Evolutionary conservation across 2,329 filamentous ascomycete species (phyloP).

Genomic region (Aschersonia sp.): DNA sequence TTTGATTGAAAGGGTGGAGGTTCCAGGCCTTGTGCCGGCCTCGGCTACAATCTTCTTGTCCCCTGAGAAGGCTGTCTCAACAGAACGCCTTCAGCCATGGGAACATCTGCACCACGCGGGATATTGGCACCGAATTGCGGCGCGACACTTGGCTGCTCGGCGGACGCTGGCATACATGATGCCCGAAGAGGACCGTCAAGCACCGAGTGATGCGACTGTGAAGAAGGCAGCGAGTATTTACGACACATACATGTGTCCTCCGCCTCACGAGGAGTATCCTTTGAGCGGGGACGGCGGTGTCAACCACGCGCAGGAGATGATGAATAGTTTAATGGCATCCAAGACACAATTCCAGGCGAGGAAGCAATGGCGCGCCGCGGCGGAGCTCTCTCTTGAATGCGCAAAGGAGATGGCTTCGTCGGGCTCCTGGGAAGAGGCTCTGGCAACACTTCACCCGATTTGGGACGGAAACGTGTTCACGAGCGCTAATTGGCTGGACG

Average conservation of each 20-base stretch:
- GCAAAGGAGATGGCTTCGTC: constrained; percentile 38
- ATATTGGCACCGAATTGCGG: constrained; percentile 51
- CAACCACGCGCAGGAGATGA: constrained; percentile 40
- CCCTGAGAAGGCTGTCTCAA: constrained; percentile 43
- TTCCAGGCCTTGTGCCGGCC: constrained; percentile 32
- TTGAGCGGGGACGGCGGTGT: constrained; percentile 30
- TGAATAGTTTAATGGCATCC: constrained; percentile 36
- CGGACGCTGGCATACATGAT: constrained; percentile 39
- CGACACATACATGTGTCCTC: constrained; percentile 53
- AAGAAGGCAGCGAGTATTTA: constrained; percentile 35
- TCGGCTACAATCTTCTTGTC: constrained; percentile 32
- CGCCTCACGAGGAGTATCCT: constrained; percentile 46
- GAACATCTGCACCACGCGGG: constrained; percentile 51
- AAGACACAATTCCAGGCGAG: constrained; percentile 38
- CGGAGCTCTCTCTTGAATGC: constrained; percentile 42
- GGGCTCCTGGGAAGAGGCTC: constrained; percentile 36
- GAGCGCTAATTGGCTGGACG: constrained; percentile 43
- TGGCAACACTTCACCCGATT: constrained; percentile 38
- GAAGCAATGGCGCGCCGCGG: constrained; percentile 35
- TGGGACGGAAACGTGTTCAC: constrained; percentile 45
- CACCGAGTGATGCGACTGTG: constrained; percentile 32
- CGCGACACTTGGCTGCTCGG: constrained; percentile 39
- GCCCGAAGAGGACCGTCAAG: constrained; percentile 40
- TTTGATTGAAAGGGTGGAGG: constrained; percentile 38
- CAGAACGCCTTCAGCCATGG: constrained; percentile 47